These are phyloP conservation scores for Helotiales sp. DNA, from an alignment of 2,329 filamentous ascomycete species.

Conservation along the genomic window DNA sequence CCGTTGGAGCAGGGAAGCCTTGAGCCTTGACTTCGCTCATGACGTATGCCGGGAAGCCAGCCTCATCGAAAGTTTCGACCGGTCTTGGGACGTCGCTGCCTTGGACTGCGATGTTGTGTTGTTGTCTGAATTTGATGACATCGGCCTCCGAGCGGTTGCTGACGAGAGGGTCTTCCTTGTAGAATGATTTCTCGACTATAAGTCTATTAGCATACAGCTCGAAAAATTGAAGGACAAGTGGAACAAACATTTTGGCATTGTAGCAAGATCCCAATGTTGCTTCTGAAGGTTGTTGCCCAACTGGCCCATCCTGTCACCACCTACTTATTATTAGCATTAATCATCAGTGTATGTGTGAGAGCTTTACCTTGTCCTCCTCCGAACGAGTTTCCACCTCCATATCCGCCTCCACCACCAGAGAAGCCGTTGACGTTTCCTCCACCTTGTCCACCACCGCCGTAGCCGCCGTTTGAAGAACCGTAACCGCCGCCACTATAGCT, in stretches of 20 bases:
- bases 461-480: conserved; percentile 29
- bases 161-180: conserved; percentile 90
- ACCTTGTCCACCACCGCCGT: conserved; percentile 37
- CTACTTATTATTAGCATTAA: too few relatives aligned
- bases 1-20: conserved; percentile 88
- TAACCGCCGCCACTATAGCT: conserved; percentile 46
- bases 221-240: too few relatives aligned
- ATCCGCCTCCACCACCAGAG: conserved; percentile 40
- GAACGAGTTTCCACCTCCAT: conserved; percentile 57
- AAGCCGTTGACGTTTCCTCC: conserved; percentile 40
- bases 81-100: conserved; percentile 85
- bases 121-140: conserved; percentile 83
- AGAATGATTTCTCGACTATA: conserved; percentile 99
- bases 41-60: conserved; percentile 93
- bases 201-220: too few relatives aligned
- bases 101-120: conserved; percentile 80
- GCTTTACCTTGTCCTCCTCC: too few relatives aligned
- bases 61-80: conserved; percentile 96
- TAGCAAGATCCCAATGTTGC: conserved; percentile 91
- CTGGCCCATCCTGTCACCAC: conserved; percentile 91
- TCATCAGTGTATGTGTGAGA: too few relatives aligned
- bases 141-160: conserved; percentile 72
- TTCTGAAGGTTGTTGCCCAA: conserved; percentile 86
- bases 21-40: conserved; percentile 99
- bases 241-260: too few relatives aligned